phyloP scores from a whole-genome alignment of 495 filamentous ascomycete genomes.

The Neurospora sp. region DNA sequence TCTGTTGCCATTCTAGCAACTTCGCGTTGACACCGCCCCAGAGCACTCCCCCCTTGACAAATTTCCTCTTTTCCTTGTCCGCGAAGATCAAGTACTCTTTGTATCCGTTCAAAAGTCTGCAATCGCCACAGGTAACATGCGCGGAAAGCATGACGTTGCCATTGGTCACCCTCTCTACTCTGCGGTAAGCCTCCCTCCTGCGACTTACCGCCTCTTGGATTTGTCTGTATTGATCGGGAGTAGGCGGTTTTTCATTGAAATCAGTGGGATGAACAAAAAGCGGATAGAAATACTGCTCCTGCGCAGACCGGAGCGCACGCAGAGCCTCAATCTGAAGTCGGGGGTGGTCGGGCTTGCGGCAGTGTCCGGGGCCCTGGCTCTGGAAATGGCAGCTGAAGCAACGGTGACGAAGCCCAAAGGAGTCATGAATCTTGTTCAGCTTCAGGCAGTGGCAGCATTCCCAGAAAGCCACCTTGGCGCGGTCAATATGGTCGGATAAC shows the following conservation, averaged over 20 bases:
- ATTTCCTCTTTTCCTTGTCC: neutral
- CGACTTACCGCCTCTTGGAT: neutral
- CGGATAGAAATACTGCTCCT: neutral
- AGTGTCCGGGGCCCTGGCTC: neutral
- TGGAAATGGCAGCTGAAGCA: neutral
- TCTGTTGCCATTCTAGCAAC: neutral
- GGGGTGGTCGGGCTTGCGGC: neutral
- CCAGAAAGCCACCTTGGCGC: neutral
- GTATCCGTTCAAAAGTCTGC: neutral
- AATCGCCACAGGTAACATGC: neutral
- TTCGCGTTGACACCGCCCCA: neutral
- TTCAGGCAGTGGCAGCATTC: neutral
- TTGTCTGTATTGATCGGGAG: neutral
- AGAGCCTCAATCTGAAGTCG: neutral
- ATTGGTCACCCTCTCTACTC: neutral
- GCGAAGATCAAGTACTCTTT: neutral
- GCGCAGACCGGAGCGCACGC: neutral
- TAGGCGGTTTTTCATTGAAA: neutral
- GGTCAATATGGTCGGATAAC: neutral
- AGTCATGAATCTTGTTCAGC: neutral
- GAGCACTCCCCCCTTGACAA: neutral
- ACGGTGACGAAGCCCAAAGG: neutral
- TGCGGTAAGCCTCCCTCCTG: neutral
- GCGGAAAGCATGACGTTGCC: neutral
- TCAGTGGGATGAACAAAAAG: neutral